Evolutionary conservation across 2,329 filamentous ascomycete species (phyloP), one percentile per base, ranked within the genome.

Genomic region (Akanthomyces dipterigenus): DNA sequence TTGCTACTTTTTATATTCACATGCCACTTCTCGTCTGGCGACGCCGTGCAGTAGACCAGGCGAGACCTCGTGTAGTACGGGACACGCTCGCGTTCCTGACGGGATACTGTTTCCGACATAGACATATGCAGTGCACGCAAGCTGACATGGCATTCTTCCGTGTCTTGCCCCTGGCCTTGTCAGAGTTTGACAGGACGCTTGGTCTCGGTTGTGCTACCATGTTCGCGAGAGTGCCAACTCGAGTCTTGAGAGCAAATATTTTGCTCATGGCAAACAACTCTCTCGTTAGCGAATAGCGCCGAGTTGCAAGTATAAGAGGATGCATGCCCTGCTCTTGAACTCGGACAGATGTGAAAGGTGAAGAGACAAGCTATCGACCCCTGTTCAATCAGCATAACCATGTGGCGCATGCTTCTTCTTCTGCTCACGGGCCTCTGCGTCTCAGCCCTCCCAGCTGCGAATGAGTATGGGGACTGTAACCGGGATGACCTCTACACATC

Each of bases 401-500:
- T 62, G 60, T 50, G 45, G 46, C 38, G 20, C 9, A 11, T 20
- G 22, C n/a, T 55, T 26, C 9, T 63, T 18, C 16, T 50, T 40
- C 22, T 43, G 31, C 24, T 60, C 20, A 48, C 14, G 48, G 38
- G 54, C 50, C 3, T 48, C 20, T 4, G 48, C 28, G 58, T 49
- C 2, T 20, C 31, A 16, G 49, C 53, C 3, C n/a, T 67, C 62
- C 26, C 67, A 43, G 60, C 64, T 1, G 57, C 61, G 22, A 62
- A 60, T 26, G 65, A 69, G 20, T 51, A 55, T 18, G 49, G 55
- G 5, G 42, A 66, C 0, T 74, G 72, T 58, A 65, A 66, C 1
- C 66, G 61, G 3, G 72, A 74, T 54, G 63, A 64, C 3, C 67
- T 74, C 11, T 74, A 71, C 57, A 69, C 68, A 1, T 72, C 72